These are phyloP conservation scores for Rhizopus arrhizus DNA, from an alignment of 371 early-diverging fungal species.

Conservation along the genomic window DNA sequence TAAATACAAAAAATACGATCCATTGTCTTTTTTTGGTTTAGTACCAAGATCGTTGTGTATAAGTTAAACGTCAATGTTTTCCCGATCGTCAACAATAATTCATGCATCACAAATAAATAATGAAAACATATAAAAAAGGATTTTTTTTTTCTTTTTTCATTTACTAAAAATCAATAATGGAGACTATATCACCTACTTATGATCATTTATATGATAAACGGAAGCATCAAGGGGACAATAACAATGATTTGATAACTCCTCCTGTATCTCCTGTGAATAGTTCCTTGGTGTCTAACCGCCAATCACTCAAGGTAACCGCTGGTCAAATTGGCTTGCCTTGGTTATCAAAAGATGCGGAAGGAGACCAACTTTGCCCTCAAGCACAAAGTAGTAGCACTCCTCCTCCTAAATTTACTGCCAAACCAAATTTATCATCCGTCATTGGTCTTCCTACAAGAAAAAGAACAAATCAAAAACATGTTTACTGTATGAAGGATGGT, in stretches of 20 bases:
- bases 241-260: constrained; percentile 13
- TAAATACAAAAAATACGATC: too few relatives aligned
- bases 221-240: background rate
- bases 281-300: constrained; percentile 65
- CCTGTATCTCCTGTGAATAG: constrained; percentile 66
- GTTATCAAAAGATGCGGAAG: constrained; percentile 24
- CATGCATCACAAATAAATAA: too few relatives aligned
- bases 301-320: constrained; percentile 16
- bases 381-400: constrained; percentile 1
- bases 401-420: constrained; percentile 27
- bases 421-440: constrained; percentile 11
- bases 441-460: constrained; percentile 27
- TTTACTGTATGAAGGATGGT: constrained; percentile 30
- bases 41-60: too few relatives aligned
- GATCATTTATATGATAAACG: background rate
- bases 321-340: constrained; percentile 32
- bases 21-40: too few relatives aligned
- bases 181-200: background rate
- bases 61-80: too few relatives aligned
- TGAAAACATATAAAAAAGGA: too few relatives aligned
- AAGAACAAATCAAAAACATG: constrained; percentile 29
- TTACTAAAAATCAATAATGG: background rate
- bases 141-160: constrained; percentile 4
- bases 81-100: too few relatives aligned
- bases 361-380: constrained; percentile 4